Conservation (phyloP, 2,329 filamentous ascomycete species). For the Diaporthe citriasiana region DNA sequence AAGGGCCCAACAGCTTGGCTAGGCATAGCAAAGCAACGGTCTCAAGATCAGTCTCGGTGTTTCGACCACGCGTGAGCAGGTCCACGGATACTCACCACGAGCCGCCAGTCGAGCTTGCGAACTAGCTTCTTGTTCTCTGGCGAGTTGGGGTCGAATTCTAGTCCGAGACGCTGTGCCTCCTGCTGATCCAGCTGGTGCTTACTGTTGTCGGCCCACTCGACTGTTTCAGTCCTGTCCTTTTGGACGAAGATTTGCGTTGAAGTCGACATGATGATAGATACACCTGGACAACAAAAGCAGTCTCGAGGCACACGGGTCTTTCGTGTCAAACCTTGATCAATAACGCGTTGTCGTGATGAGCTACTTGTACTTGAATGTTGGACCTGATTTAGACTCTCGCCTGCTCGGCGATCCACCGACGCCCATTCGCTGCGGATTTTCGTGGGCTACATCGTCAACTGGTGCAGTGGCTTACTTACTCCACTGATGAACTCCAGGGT, state of each 20-base stretch:
- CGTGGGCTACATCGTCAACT: no score
- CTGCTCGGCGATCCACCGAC: slow-evolving; percentile 13
- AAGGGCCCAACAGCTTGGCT: slow-evolving; percentile 45
- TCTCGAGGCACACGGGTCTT: not conserved
- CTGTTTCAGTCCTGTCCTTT: not conserved
- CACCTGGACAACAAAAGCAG: not conserved
- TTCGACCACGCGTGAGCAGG: not conserved
- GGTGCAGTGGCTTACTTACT: not conserved
- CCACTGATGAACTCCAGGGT: not conserved
- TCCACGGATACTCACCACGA: not conserved
- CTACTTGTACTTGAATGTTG: not conserved
- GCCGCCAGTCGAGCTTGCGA: slow-evolving; percentile 12
- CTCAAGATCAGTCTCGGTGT: not conserved
- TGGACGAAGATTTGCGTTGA: not conserved
- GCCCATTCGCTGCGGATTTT: slow-evolving; percentile 1
- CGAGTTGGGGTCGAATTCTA: not conserved
- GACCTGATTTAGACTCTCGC: not conserved
- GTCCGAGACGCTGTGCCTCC: slow-evolving; percentile 2
- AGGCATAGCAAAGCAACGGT: slow-evolving; percentile 25
- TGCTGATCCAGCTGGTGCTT: slow-evolving; percentile 10
- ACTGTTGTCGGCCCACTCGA: slow-evolving; percentile 2
- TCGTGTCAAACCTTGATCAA: not conserved
- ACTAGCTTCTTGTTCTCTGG: slow-evolving; percentile 13
- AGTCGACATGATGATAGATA: not conserved
- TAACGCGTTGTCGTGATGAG: not conserved